Evolutionary conservation across 192 early-diverging fungal genomes (phyloP).

Genomic region (Chytriomyces confervae): DNA sequence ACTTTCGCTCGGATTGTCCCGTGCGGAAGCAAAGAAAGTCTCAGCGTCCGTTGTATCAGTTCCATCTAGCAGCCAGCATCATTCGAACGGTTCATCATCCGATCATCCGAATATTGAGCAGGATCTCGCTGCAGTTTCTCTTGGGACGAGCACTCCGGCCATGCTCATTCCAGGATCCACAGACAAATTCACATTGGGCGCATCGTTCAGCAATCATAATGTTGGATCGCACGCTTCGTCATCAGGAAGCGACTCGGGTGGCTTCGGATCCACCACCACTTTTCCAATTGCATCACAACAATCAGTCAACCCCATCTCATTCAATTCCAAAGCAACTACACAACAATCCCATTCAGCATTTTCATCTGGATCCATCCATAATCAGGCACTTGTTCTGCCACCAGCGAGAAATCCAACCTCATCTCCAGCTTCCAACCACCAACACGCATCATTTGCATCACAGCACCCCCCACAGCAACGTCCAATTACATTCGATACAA

Average conservation of each 20-base stretch:
- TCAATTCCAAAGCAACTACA: not conserved
- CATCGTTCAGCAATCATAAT: not conserved
- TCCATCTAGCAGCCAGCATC: no score
- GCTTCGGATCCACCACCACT: not conserved
- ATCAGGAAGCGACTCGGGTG: not conserved
- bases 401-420: no score
- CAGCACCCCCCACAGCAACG: no score
- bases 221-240: not conserved
- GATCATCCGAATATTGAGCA: no score
- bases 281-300: not conserved
- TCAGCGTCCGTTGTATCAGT: no score
- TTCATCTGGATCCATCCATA: not conserved
- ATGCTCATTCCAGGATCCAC: constrained; percentile 4
- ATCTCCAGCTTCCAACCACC: no score
- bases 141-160: not conserved
- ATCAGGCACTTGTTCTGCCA: not conserved
- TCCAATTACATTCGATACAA: no score
- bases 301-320: not conserved
- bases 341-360: not conserved
- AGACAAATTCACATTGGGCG: not conserved
- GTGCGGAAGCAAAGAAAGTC: no score
- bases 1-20: no score
- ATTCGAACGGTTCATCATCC: no score
- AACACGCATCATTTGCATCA: no score
- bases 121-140: not conserved